Evolutionary conservation across 192 early-diverging fungal species (phyloP).

Genomic region (Entophlyctis luteolus): DNA sequence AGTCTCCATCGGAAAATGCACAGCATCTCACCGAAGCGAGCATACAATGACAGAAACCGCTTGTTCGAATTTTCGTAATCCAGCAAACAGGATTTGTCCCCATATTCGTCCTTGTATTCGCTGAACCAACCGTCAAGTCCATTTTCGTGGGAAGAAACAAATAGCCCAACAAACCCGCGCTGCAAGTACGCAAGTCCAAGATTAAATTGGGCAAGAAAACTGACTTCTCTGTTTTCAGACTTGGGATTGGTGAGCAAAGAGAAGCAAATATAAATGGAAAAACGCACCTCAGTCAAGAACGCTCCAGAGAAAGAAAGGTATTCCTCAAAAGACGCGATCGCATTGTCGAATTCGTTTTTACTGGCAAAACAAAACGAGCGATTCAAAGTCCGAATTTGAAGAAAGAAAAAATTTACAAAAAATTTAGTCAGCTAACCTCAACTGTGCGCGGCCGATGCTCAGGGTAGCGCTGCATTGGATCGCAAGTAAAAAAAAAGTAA

Average conservation of each 20-base stretch:
- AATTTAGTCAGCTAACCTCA: neutral
- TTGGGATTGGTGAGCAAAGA: neutral
- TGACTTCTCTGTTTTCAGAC: constrained; percentile 1
- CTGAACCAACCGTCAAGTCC: neutral
- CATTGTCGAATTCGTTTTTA: constrained; percentile 6
- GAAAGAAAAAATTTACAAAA: neutral
- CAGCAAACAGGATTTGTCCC: neutral
- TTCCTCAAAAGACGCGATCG: constrained; percentile 3
- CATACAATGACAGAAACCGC: neutral
- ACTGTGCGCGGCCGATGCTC: neutral
- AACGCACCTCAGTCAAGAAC: neutral
- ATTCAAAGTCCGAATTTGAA: neutral
- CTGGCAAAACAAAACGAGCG: neutral
- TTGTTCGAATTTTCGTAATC: constrained; percentile 2
- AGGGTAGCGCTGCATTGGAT: neutral
- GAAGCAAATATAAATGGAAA: neutral
- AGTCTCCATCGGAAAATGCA: neutral
- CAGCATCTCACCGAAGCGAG: neutral
- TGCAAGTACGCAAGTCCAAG: constrained; percentile 1
- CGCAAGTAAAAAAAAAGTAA: neutral
- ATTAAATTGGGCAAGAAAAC: neutral
- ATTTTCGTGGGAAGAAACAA: neutral
- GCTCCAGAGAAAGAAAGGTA: neutral
- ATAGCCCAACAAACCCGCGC: neutral
- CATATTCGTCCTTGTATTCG: constrained; percentile 3